Evolutionary conservation across 805 yeast species (phyloP).

Genomic region (Starmera dryadoides): DNA sequence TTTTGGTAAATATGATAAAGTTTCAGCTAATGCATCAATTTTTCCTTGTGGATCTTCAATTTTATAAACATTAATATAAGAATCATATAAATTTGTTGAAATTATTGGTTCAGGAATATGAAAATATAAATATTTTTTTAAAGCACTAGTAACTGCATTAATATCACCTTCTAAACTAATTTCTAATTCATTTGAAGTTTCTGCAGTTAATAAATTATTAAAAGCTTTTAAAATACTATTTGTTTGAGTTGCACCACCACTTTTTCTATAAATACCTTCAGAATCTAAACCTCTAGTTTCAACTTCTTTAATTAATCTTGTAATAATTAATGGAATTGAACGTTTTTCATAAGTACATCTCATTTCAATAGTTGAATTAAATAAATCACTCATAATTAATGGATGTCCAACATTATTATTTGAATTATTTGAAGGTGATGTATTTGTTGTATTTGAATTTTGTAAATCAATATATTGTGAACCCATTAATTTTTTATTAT

Average conservation of each 20-base stretch:
- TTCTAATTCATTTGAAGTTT: slow-evolving; percentile 27
- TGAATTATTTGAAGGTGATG: slow-evolving; percentile 6
- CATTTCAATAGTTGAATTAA: slow-evolving; percentile 47
- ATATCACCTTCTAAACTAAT: slow-evolving; percentile 53
- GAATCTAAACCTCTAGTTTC: slow-evolving; percentile 66
- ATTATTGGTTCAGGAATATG: slow-evolving; percentile 82
- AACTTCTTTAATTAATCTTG: slow-evolving; percentile 67
- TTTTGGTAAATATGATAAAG: slow-evolving; percentile 50
- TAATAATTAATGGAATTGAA: slow-evolving; percentile 61
- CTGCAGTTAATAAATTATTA: slow-evolving; percentile 18
- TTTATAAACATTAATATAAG: slow-evolving; percentile 49
- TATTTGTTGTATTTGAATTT: slow-evolving; percentile 1
- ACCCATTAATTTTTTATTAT: slow-evolving; percentile 25
- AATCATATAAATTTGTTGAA: slow-evolving; percentile 60
- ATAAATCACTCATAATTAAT: slow-evolving; percentile 17
- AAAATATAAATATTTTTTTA: slow-evolving; percentile 74
- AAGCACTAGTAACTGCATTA: slow-evolving; percentile 77
- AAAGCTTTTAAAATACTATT: slow-evolving; percentile 26
- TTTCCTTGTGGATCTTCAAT: slow-evolving; percentile 15
- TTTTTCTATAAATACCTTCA: slow-evolving; percentile 88
- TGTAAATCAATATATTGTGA: slow-evolving; percentile 5
- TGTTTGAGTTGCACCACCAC: slow-evolving; percentile 41
- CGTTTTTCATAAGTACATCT: slow-evolving; percentile 58
- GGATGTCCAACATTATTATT: neutral
- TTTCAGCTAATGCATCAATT: slow-evolving; percentile 34